Evolutionary conservation across 139 green algal species (phyloP), one percentile per base, ranked within the genome.

Genomic region (Coelastrella sp.): DNA sequence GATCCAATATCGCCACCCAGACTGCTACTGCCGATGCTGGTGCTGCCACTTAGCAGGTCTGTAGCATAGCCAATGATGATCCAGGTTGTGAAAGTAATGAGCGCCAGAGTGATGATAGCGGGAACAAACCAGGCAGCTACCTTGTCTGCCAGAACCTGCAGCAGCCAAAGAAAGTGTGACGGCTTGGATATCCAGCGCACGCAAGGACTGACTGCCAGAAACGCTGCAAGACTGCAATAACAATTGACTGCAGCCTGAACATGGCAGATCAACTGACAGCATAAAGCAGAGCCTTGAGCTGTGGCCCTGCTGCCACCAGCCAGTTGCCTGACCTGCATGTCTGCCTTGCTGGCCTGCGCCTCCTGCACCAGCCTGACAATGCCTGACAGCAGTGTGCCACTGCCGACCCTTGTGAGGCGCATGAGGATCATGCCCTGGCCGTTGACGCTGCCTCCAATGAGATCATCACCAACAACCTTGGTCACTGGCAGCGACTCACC

Each of bases 381-480:
- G 85, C 97, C 94, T 6, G 95, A 90, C 63, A 99, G 94, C 25
- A 95, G 93, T 0, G 96, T 98, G 82, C 97, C 95, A 6, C 86
- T 75, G 20, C 97, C 97, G 17, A 94, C 96, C 8, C 93, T 84
- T 6, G 90, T 96, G 0, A 95, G 97, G 11, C 91, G 78, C 66
- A 97, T 94, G 57, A 93, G 83, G 89, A 96, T 68, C 73, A 89
- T 9, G 11, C 90, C 92, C 6, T 92, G 90, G 72, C 90, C 83
- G 91, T 99, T 99, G 56, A 99, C 89, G 8, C 97, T 99, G 76
- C 98, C 98, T 14, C 97, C 97, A 25, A 98, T 97, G 7, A 99
- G 92, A 8, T 86, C 73, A 27, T 92, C 93, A 5, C 96, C 97
- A 0, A 88, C 56, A 6, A 25, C 10, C 56, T 70, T 84, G 35